Percentiles rank a stretch among this genome's conserved stretches.
Conservation (phyloP, 306 rosid genomes). For the Prunus fruticosa region DNA sequence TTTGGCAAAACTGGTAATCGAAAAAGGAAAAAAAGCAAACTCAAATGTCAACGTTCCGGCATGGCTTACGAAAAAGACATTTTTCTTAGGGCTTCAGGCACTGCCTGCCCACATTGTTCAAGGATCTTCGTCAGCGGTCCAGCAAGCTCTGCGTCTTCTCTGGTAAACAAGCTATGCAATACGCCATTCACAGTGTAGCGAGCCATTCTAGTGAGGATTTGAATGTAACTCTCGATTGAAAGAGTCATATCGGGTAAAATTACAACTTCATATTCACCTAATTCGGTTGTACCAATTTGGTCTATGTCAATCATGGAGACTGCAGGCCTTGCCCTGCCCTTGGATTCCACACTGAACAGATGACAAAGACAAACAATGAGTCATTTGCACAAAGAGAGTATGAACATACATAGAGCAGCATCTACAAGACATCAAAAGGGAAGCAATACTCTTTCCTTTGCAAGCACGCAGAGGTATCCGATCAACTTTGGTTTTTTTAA, state of each 20-base stretch:
- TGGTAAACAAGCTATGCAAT: conserved; percentile 51
- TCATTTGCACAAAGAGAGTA: neutral
- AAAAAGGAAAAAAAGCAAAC: conserved; percentile 6
- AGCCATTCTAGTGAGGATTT: conserved; percentile 58
- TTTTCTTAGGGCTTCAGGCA: conserved; percentile 47
- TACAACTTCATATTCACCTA: conserved; percentile 47
- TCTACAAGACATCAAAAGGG: neutral
- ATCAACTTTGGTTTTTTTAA: neutral
- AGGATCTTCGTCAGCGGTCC: conserved; percentile 47
- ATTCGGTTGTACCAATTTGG: conserved; percentile 34
- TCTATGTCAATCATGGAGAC: conserved; percentile 43
- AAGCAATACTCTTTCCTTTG: neutral
- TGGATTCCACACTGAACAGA: conserved; percentile 38
- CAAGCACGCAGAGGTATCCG: neutral
- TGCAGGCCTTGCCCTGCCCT: conserved; percentile 15
- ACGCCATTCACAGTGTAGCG: conserved; percentile 51
- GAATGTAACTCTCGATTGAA: conserved; percentile 39
- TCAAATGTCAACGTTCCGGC: conserved; percentile 34
- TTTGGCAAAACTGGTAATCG: neutral
- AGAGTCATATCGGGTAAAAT: conserved; percentile 46
- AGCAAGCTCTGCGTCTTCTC: conserved; percentile 39
- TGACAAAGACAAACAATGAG: conserved; percentile 11
- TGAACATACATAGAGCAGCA: neutral
- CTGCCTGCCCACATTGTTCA: conserved; percentile 61
- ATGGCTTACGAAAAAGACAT: conserved; percentile 31